Percentiles rank a stretch among this genome's conserved stretches.
phyloP scores from a whole-genome alignment of 2,329 filamentous ascomycete species.

The Bipolaris oryzae region DNA sequence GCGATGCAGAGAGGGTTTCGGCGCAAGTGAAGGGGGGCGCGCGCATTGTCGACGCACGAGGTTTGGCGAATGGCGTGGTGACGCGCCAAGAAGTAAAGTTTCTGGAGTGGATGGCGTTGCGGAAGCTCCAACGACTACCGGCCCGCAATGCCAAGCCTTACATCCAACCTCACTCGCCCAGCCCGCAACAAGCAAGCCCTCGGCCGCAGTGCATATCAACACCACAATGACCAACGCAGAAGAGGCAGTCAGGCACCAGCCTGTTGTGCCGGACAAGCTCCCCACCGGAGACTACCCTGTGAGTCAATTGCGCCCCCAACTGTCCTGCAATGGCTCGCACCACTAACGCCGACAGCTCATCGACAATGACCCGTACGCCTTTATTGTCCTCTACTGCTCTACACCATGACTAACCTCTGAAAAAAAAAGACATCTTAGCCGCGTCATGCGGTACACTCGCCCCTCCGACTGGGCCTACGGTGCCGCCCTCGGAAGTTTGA shows the following conservation, averaged over 20 bases:
- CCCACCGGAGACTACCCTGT: conserved; percentile 87
- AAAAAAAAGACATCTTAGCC: conserved; percentile 80
- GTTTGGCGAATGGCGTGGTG: conserved; percentile 16
- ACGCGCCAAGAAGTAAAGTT: conserved; percentile 43
- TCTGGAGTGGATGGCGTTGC: conserved; percentile 21
- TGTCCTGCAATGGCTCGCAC: conserved; percentile 27
- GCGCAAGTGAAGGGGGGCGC: conserved; percentile 24
- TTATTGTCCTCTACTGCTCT: conserved; percentile 10
- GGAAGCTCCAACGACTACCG: conserved; percentile 11
- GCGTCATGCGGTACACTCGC: conserved; percentile 86
- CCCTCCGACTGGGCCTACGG: conserved; percentile 81
- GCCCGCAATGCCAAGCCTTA: conserved; percentile 5
- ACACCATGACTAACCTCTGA: conserved; percentile 27
- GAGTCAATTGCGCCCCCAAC: conserved; percentile 49
- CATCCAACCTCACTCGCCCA: conserved; percentile 14
- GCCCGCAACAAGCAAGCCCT: conserved; percentile 12
- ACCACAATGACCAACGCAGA: conserved; percentile 39
- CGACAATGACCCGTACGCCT: conserved; percentile 92
- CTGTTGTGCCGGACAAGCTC: conserved; percentile 75
- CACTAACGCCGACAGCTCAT: conserved; percentile 73
- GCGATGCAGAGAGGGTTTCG: conserved; percentile 10
- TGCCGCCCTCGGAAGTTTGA: conserved; percentile 69
- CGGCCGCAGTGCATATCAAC: conserved; percentile 23
- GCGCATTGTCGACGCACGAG: conserved; percentile 37
- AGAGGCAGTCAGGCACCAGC: conserved; percentile 42